These are phyloP conservation scores for Rhododendron kiyosumense DNA, from an alignment of 148 eudicot species.

Conservation along the genomic window DNA sequence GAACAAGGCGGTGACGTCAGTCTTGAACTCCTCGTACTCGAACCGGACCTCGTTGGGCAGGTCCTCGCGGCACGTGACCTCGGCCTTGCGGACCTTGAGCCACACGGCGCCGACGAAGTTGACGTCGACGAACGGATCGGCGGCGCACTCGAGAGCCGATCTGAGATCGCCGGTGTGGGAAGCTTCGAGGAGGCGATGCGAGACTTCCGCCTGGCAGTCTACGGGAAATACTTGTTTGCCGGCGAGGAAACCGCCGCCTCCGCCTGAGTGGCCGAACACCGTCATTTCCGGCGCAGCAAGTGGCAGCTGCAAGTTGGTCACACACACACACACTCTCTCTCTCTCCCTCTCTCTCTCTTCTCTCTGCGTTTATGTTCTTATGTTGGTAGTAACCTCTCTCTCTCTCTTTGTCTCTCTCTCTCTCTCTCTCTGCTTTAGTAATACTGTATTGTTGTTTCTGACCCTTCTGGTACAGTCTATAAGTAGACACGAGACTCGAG, in stretches of 20 bases:
- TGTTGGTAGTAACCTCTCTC: not conserved
- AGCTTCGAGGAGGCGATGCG: conserved; percentile 73
- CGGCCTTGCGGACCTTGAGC: conserved; percentile 53
- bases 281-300: conserved; percentile 39
- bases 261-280: conserved; percentile 46
- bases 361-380: not conserved
- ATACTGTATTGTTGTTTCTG: not conserved
- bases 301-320: not conserved
- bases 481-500: conserved; percentile 20
- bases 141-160: conserved; percentile 36
- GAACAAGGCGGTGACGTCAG: conserved; percentile 87
- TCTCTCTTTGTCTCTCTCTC: not conserved
- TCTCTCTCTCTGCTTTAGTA: not conserved
- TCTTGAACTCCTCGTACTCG: conserved; percentile 51
- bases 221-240: conserved; percentile 71
- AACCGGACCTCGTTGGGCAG: conserved; percentile 37
- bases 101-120: conserved; percentile 67
- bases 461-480: not conserved
- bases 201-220: conserved; percentile 66
- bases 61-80: conserved; percentile 42
- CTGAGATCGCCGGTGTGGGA: conserved; percentile 37
- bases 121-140: conserved; percentile 62
- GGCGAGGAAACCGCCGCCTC: conserved; percentile 30
- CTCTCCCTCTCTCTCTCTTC: not conserved
- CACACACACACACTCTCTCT: not conserved